phyloP scores from a whole-genome alignment of 2,329 filamentous ascomycete genomes.

The Fusarium continuum region DNA sequence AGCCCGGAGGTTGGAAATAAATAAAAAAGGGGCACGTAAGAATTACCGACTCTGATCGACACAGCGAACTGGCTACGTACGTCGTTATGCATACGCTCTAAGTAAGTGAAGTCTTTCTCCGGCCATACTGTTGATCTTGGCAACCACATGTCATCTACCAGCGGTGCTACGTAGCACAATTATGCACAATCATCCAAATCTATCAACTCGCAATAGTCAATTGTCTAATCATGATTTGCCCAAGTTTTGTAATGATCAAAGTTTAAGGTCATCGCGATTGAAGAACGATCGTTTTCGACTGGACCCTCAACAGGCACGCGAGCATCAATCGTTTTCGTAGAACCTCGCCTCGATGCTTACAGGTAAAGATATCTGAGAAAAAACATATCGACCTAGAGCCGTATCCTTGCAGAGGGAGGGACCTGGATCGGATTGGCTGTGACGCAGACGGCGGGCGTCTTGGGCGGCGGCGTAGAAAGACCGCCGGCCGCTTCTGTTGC shows the following conservation, averaged over 20 bases:
- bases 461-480: slow-evolving; percentile 21
- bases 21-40: slow-evolving; percentile 28
- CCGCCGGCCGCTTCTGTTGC: background rate
- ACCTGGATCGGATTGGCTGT: slow-evolving; percentile 19
- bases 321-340: slow-evolving; percentile 23
- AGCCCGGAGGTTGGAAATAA: slow-evolving; percentile 2
- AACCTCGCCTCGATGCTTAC: background rate
- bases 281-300: background rate
- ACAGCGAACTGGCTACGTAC: slow-evolving; percentile 23
- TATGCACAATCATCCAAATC: slow-evolving; percentile 2
- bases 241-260: background rate
- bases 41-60: slow-evolving; percentile 38
- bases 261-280: background rate
- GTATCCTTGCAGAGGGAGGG: slow-evolving; percentile 17
- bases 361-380: slow-evolving; percentile 1
- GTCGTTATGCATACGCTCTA: slow-evolving; percentile 15
- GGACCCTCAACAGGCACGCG: slow-evolving; percentile 27
- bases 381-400: background rate
- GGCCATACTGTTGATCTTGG: slow-evolving; percentile 25
- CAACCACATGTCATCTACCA: slow-evolving; percentile 19
- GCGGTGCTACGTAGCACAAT: slow-evolving; percentile 14
- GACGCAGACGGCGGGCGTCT: slow-evolving; percentile 30
- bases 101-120: slow-evolving; percentile 32
- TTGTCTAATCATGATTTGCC: background rate
- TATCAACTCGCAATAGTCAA: background rate